phyloP scores from a whole-genome alignment of 805 yeast species.

The Saturnispora quitensis region DNA sequence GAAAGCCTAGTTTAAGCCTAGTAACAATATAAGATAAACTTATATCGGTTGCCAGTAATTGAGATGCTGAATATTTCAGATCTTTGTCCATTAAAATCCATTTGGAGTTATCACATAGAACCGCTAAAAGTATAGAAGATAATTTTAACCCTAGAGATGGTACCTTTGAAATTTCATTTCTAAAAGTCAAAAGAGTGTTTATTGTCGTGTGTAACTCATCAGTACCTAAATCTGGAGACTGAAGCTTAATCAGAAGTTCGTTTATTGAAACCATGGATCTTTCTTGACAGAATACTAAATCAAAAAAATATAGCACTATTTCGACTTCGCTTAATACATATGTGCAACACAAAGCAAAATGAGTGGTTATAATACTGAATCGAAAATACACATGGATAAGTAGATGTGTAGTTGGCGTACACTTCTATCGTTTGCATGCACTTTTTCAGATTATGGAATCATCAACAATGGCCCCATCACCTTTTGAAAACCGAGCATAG shows the following conservation, averaged over 20 bases:
- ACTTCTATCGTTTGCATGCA: neutral
- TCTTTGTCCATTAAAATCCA: conserved; percentile 10
- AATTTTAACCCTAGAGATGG: neutral
- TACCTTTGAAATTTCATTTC: neutral
- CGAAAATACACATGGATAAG: no score
- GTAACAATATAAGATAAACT: conserved; percentile 18
- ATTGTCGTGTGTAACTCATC: neutral
- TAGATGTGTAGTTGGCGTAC: neutral
- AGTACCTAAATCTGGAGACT: neutral
- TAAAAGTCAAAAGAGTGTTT: neutral
- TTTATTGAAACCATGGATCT: neutral
- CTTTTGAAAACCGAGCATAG: no score
- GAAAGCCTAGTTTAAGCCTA: conserved; percentile 3
- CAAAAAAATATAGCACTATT: neutral
- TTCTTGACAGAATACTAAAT: neutral
- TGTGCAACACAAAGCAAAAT: no score
- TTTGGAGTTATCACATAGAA: neutral
- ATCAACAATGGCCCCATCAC: no score
- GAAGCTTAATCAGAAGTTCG: neutral
- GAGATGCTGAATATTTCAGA: neutral
- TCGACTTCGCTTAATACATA: neutral
- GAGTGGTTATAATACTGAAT: no score
- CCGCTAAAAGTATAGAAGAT: neutral
- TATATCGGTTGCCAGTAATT: conserved; percentile 16
- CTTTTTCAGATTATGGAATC: no score